These are phyloP conservation scores for Piper longum DNA, from an alignment of 164 flowering plant species.

Conservation along the genomic window DNA sequence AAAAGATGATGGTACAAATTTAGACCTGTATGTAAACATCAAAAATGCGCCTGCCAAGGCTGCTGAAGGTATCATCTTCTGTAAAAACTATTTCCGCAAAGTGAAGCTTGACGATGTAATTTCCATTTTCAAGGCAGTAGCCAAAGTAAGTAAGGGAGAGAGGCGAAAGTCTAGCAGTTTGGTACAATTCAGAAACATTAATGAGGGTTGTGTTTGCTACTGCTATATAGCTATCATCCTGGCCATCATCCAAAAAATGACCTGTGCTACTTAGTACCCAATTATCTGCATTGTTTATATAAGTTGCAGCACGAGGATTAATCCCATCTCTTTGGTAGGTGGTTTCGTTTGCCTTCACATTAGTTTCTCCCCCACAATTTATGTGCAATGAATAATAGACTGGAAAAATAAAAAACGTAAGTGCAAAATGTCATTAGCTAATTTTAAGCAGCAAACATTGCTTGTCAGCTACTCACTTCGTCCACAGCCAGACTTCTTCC, in stretches of 20 bases:
- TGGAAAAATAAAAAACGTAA: background rate
- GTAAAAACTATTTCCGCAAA: constrained; percentile 56
- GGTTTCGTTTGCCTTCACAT: constrained; percentile 3
- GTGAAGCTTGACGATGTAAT: constrained; percentile 42
- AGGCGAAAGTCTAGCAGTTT: constrained; percentile 43
- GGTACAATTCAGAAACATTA: constrained; percentile 19
- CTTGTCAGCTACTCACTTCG: background rate
- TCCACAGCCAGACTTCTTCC: background rate
- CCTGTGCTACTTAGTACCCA: constrained; percentile 73
- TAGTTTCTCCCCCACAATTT: constrained; percentile 28
- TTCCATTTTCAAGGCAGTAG: constrained; percentile 36
- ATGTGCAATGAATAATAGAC: constrained; percentile 19
- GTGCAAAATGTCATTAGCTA: background rate
- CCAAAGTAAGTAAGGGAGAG: constrained; percentile 50
- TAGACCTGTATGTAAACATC: constrained; percentile 57
- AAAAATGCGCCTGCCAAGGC: constrained; percentile 62
- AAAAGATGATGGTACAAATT: background rate
- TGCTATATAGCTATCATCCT: constrained; percentile 7
- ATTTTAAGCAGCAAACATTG: background rate
- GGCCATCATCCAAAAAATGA: constrained; percentile 27
- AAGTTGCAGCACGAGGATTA: constrained; percentile 8
- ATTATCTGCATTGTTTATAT: constrained; percentile 4
- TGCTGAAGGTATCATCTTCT: constrained; percentile 24
- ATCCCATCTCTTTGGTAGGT: constrained; percentile 11
- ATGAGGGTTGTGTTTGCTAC: constrained; percentile 15